phyloP scores from a whole-genome alignment of 2,329 filamentous ascomycete species.

The Sporothrix euskadiensis region DNA sequence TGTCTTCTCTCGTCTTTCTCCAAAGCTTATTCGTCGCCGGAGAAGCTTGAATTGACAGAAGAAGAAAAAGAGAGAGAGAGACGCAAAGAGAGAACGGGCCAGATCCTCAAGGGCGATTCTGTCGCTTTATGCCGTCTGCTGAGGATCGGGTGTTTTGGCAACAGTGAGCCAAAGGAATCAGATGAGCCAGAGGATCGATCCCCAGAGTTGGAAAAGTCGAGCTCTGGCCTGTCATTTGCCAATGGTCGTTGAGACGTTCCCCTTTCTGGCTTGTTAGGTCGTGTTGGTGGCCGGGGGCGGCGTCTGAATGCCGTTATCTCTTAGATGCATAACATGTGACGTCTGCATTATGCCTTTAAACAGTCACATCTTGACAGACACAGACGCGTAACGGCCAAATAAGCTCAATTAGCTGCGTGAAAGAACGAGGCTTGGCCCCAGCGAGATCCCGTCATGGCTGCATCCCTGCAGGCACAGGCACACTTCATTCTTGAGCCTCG shows the following conservation, averaged over 20 bases:
- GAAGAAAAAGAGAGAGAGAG: not conserved
- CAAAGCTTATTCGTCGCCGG: constrained; percentile 1
- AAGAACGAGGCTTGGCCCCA: not conserved
- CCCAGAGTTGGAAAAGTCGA: constrained; percentile 10
- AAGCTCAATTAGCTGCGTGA: not conserved
- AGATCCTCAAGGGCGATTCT: not conserved
- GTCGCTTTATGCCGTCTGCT: constrained; percentile 19
- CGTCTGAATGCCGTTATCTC: not conserved
- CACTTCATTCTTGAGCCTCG: not conserved
- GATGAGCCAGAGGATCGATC: not conserved
- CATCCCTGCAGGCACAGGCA: not conserved
- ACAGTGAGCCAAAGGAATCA: not conserved
- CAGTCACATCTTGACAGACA: not conserved
- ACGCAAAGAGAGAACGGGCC: not conserved
- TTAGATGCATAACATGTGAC: not conserved
- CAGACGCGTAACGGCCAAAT: not conserved
- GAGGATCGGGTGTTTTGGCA: constrained; percentile 26
- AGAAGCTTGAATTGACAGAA: not conserved
- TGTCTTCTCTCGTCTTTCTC: not conserved
- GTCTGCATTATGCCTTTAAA: not conserved
- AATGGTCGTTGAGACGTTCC: not conserved
- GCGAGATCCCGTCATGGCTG: not conserved
- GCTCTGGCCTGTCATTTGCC: constrained; percentile 6
- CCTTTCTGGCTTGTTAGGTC: not conserved
- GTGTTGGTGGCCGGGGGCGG: constrained; percentile 13